Conservation (phyloP, 306 rosid genomes). For the Hylodesmum podocarpum region DNA sequence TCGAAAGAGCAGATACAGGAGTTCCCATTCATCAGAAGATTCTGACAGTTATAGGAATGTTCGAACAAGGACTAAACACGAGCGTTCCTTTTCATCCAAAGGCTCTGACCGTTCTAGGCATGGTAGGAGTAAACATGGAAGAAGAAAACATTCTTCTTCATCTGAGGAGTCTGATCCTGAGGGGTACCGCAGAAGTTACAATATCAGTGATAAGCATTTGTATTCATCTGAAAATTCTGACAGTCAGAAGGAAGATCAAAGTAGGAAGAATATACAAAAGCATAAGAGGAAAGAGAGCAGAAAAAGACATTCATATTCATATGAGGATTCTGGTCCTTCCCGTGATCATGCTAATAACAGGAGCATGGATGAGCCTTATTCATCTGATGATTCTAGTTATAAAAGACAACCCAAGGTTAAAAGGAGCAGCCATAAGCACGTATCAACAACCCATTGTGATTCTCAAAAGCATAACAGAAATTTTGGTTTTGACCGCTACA, state of each 20-base stretch:
- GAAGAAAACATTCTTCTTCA: constrained; percentile 31
- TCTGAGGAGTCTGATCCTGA: constrained; percentile 25
- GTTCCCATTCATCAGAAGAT: constrained; percentile 42
- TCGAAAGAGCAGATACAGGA: constrained; percentile 39
- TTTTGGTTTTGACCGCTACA: constrained; percentile 25
- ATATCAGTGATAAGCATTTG: constrained; percentile 22
- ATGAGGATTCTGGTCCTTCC: constrained; percentile 37
- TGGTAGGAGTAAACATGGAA: constrained; percentile 34
- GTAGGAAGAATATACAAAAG: constrained; percentile 43
- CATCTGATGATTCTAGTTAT: constrained; percentile 31
- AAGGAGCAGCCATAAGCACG: constrained; percentile 33
- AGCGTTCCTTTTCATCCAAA: constrained; percentile 31
- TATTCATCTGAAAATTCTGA: constrained; percentile 53
- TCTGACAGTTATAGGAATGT: constrained; percentile 38
- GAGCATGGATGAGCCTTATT: constrained; percentile 25
- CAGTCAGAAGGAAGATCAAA: constrained; percentile 33
- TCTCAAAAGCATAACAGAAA: constrained; percentile 35
- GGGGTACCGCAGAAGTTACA: constrained; percentile 27
- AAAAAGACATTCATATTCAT: constrained; percentile 19
- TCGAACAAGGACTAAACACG: constrained; percentile 37
- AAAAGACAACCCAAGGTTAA: constrained; percentile 26
- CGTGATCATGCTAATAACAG: constrained; percentile 17
- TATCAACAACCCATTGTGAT: constrained; percentile 23
- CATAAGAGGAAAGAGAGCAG: constrained; percentile 30
- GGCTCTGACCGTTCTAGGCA: constrained; percentile 31